Evolutionary conservation across 306 rosid species (phyloP), one percentile per base, ranked within the genome.

Genomic region (Glycine soja): DNA sequence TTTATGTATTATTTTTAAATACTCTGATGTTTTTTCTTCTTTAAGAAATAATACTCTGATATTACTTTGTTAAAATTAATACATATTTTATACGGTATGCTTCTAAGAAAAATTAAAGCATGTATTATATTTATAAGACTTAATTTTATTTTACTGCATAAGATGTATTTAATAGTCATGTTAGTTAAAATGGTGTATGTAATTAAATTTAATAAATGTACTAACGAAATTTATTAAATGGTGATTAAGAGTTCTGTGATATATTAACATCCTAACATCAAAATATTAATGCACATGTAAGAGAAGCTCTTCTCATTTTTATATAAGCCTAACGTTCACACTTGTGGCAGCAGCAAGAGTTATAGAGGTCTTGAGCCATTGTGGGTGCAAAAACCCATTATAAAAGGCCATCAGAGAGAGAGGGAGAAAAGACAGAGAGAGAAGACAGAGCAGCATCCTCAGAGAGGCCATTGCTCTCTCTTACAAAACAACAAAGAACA

Each of bases 321-420:
- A 8, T 42, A n/a, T 6, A 13, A 40, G 30, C 30, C 69, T 42
- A 8, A 34, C 42, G 74, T 72, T 56, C 74, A 63, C 80, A 80
- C 51, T 47, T 72, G 82, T 70, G 78, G 80, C 62, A 80, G 80
- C 79, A 78, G 80, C 79, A 78, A 82, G 77, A 84, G 82, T 78
- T 6, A 11, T 6, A 11, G 34, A 46, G 47, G 58, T 66, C 48
- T 85, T 46, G 74, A 66, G 67, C 81, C 73, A 30, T 57, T 3
- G 50, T n/a, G 67, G 61, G 75, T 51, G 69, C 81, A 54, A 58
- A 24, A 74, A 74, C 64, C 61, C 66, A 3, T 59, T 89, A 88
- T 88, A 86, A 81, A 75, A 86, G 57, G 67, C 66, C 69, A 70
- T 14, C 63, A 56, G 18, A 14, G 70, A 77, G 40, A 80, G 40